A percentile compares a stretch with the other conserved stretches of the same genome.
Conservation (phyloP, 176 grass and related monocot species). For the Triticum monococcum region DNA sequence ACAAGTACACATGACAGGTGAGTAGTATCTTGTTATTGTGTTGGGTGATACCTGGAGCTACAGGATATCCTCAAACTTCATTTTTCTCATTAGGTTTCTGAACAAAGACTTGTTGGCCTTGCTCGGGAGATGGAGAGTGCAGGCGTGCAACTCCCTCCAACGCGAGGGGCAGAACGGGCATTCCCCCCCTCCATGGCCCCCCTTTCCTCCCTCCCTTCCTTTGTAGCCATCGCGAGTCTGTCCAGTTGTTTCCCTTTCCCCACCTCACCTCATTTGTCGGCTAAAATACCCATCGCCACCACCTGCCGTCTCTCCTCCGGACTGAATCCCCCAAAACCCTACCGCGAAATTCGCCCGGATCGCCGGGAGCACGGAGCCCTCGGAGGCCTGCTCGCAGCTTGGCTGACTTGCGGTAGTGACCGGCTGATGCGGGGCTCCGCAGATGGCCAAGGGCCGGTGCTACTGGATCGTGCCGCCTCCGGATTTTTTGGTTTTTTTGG, state of each 20-base stretch:
- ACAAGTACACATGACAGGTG: no score
- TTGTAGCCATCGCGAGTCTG: not conserved
- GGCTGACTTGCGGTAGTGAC: not conserved
- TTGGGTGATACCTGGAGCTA: no score
- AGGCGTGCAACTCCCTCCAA: no score
- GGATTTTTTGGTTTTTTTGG: not conserved
- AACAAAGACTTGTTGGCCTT: no score
- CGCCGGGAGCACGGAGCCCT: not conserved
- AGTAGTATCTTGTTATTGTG: no score
- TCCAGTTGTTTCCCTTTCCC: conserved; percentile 9
- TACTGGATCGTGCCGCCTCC: conserved; percentile 35
- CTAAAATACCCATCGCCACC: not conserved
- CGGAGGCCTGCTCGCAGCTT: not conserved
- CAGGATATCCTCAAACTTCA: no score
- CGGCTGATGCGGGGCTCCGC: not conserved
- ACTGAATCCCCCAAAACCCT: conserved; percentile 17
- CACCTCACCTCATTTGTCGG: not conserved
- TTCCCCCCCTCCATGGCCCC: not conserved
- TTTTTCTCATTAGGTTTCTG: no score
- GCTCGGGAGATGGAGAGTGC: no score
- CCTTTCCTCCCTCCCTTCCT: not conserved
- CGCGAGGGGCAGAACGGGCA: conserved; percentile 19
- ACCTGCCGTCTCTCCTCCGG: not conserved
- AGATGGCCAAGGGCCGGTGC: conserved; percentile 66
- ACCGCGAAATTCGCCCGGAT: not conserved